Evolutionary conservation across 176 grass and related monocot species (phyloP).

Genomic region (Hsuehochloa calcarea): DNA sequence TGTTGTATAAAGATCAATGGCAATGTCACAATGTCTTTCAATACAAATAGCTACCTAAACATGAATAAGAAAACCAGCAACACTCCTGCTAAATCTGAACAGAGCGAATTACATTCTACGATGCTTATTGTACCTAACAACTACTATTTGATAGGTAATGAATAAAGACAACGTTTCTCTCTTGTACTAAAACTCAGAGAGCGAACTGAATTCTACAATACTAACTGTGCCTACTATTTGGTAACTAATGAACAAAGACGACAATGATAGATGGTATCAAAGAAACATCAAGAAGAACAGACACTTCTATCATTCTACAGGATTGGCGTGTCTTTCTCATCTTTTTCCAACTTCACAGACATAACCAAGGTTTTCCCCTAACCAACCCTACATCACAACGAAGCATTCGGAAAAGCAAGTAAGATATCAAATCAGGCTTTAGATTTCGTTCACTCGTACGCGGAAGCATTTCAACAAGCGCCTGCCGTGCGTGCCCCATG

Average conservation of each 20-base stretch:
- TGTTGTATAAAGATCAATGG: not conserved
- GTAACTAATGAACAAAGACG: not conserved
- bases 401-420: not conserved
- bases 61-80: not conserved
- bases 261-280: not conserved
- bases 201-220: not conserved
- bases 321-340: not conserved
- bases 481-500: not conserved
- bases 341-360: not conserved
- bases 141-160: not conserved
- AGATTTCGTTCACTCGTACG: not conserved
- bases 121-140: not conserved
- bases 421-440: not conserved
- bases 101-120: not conserved
- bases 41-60: not conserved
- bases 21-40: not conserved
- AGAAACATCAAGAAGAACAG: not conserved
- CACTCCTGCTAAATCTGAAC: not conserved
- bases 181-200: not conserved
- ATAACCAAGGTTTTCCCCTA: not conserved
- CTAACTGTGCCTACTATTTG: not conserved
- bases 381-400: not conserved
- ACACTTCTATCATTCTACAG: not conserved
- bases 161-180: not conserved
- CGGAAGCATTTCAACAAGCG: slow-evolving; percentile 16